Evolutionary conservation across 371 early-diverging fungal genomes (phyloP), one percentile per base, ranked within the genome.

Genomic region (Circinella minor): DNA sequence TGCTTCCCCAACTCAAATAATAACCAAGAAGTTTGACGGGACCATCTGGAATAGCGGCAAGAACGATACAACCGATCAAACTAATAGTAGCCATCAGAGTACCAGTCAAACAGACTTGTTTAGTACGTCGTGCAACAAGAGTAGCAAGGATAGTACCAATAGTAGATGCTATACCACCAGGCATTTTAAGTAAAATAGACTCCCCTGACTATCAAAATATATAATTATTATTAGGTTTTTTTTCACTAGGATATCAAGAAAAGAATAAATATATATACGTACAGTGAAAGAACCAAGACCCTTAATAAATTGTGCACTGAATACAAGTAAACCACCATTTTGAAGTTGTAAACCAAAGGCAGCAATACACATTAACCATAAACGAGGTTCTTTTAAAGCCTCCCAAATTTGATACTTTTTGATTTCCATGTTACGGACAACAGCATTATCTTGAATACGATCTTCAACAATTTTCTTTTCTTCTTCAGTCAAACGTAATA

Each of bases 321-420:
- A 84, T 1, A 73, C 74, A 3, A 78, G 54, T 38, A 81, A 27
- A 43, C 77, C 84, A 46, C 81, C 79, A 61, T 77, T 78, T 46
- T 75, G 75, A 37, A 81, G 63, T 17, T 69, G 70, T 7, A 71
- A 70, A 10, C 71, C 51, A 10, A 76, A 36, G 18, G 69, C 57
- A 4, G 74, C 71, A 15, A 77, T 18, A 5, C 61, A 66, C 9
- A 80, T 34, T 6, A 78, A 63, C 18, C 65, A 83, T 11, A 72
- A 68, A 5, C 81, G 76, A 15, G 79, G 75, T 37, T 83, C 84
- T 36, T 60, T 66, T 1, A 83, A 4, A 0, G 78, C 76, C 65
- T 83, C 83, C 63, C 61, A 63, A 3, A 74, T 61, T 27, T 83
- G 83, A 6, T 59, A 38, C 38, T 36, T 60, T 14, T 77, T 77